Evolutionary conservation across 768 basidiomycete genomes (phyloP).

Genomic region (Termitomyces eurrhizus): DNA sequence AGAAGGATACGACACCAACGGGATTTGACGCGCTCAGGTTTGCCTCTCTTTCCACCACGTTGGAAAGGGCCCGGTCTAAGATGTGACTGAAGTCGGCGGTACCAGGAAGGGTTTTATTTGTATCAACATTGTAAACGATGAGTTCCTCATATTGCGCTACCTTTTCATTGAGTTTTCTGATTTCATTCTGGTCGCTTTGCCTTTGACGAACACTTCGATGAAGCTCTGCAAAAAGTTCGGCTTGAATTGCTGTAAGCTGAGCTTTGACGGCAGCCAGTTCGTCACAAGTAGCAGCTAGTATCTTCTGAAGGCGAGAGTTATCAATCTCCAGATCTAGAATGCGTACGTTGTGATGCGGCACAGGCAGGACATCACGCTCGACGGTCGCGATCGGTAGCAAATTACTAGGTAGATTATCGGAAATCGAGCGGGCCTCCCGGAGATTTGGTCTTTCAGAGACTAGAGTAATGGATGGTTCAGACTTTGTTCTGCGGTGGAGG

Average conservation of each 20-base stretch:
- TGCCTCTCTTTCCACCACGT: slow-evolving; percentile 5
- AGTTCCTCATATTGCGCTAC: slow-evolving; percentile 9
- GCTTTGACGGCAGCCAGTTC: slow-evolving; percentile 6
- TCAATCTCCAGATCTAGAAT: slow-evolving; percentile 13
- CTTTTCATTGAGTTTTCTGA: slow-evolving; percentile 7
- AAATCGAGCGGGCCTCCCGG: slow-evolving; percentile 2
- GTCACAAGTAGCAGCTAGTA: background rate
- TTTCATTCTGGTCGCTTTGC: slow-evolving; percentile 6
- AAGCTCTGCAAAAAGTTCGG: slow-evolving; percentile 15
- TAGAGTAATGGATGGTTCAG: slow-evolving; percentile 36
- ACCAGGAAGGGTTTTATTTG: background rate
- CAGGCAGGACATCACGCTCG: background rate
- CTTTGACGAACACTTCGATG: slow-evolving; percentile 11
- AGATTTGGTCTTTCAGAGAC: slow-evolving; percentile 17
- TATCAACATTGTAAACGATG: background rate
- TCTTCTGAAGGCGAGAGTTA: slow-evolving; percentile 7
- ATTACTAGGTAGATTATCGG: slow-evolving; percentile 17
- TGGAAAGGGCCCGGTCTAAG: slow-evolving; percentile 12
- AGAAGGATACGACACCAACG: slow-evolving; percentile 9
- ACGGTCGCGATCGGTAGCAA: slow-evolving; percentile 10
- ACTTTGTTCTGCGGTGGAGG: slow-evolving; percentile 45
- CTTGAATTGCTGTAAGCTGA: slow-evolving; percentile 14
- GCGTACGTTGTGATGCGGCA: slow-evolving; percentile 8
- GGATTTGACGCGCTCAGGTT: background rate
- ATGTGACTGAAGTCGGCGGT: background rate